phyloP scores from a whole-genome alignment of 1,284 basidiomycete genomes.

The Stereum hirsutum region DNA sequence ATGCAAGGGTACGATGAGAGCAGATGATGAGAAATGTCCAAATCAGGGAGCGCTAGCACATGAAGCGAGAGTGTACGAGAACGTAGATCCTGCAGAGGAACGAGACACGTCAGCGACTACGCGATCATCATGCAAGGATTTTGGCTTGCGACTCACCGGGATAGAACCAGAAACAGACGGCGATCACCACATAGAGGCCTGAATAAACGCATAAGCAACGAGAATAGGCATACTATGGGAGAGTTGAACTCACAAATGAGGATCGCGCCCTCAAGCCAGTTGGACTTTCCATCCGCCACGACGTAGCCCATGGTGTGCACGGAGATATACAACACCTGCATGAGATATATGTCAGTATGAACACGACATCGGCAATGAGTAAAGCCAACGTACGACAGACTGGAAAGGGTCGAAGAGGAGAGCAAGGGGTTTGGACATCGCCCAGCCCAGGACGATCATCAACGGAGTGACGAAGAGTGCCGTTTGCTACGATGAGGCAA shows the following conservation, averaged over 20 bases:
- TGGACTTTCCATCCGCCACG: slow-evolving; percentile 78
- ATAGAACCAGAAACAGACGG: slow-evolving; percentile 62
- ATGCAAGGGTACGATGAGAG: background rate
- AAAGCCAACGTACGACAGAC: slow-evolving; percentile 36
- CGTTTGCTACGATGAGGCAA: slow-evolving; percentile 55
- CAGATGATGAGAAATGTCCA: background rate
- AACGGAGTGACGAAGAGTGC: slow-evolving; percentile 83
- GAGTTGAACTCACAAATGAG: slow-evolving; percentile 20
- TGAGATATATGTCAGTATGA: background rate
- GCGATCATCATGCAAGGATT: background rate
- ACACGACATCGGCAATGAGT: background rate
- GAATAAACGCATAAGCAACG: background rate
- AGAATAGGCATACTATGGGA: background rate
- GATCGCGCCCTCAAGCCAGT: slow-evolving; percentile 70
- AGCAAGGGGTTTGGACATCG: slow-evolving; percentile 57
- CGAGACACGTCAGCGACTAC: background rate
- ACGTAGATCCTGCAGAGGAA: slow-evolving; percentile 21
- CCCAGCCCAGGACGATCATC: slow-evolving; percentile 59
- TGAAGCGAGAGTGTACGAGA: slow-evolving; percentile 25
- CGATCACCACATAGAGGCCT: slow-evolving; percentile 60
- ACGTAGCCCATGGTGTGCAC: slow-evolving; percentile 81
- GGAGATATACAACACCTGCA: slow-evolving; percentile 25
- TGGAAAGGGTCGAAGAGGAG: slow-evolving; percentile 79
- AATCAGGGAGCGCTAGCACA: background rate
- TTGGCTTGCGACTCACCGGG: slow-evolving; percentile 23